Base-by-base conservation (phyloP, 306 rosid genomes). In the Dalbergia cochinchinensis region DNA sequence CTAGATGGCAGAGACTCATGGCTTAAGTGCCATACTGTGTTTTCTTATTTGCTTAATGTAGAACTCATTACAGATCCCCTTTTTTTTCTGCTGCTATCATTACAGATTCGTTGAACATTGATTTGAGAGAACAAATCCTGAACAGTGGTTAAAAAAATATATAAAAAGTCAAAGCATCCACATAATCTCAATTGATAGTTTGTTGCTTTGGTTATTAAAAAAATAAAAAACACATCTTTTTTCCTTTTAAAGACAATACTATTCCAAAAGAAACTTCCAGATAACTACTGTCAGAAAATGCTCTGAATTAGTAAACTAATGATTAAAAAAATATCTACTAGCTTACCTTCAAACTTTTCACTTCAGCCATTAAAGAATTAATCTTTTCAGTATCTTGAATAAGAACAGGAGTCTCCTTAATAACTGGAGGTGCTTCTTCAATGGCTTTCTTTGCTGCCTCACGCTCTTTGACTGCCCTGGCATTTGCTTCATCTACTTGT, bases 321-420 rank as follows among this genome's bases (percentile, higher is more conserved):
- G 65, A 54, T 6, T 54, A 54, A 54, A 54, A 18, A 54, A 16
- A 3, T 10, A 54, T 54, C 60, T 5, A n/a, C n/a, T 54, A 34
- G 45, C 75, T 37, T 83, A 95, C 99, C 98, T 91, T 93, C 84
- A 96, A 87, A 88, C 85, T 91, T 73, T 85, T 91, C 74, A 96
- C 88, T 87, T 91, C 99, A 54, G 91, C 86, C 80, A 83, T 79
- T 79, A 96, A 88, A 41, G 96, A 87, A 81, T 89, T 89, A 71
- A 96, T 88, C 89, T 91, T 96, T 86, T 91, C 93, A 20, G 96
- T 93, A 85, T 96, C 99, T 84, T 96, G 91, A 67, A 96, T 61
- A 64, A 96, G 69, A 65, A 96, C 93, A 79, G 98, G 99, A 84
- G 99, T 96, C 88, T 93, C 99, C 93, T 93, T 93, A 74, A 96